A percentile compares a stretch with the other conserved stretches of the same genome.
Conservation (phyloP, 1,284 basidiomycete species). For the Malassezia slooffiae region DNA sequence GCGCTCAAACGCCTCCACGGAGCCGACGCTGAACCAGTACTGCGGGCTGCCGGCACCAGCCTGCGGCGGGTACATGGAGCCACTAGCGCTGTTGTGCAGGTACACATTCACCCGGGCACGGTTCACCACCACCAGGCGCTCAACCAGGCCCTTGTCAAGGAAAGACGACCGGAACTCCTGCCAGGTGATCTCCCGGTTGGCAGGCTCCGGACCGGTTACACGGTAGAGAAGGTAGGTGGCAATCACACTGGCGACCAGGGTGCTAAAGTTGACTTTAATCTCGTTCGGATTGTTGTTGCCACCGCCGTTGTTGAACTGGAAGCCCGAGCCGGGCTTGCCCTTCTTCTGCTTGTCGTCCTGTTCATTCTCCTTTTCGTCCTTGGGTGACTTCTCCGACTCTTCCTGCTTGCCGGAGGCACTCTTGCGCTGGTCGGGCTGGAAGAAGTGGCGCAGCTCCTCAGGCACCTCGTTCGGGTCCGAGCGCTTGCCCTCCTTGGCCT, state of each 20-base stretch:
- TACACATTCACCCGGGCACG: slow-evolving; percentile 70
- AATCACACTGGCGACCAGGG: slow-evolving; percentile 46
- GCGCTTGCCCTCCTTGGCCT: slow-evolving; percentile 27
- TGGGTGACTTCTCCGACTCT: not conserved
- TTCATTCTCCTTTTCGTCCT: slow-evolving; percentile 1
- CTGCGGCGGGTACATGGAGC: slow-evolving; percentile 51
- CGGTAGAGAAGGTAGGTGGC: slow-evolving; percentile 62
- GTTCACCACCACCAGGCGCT: slow-evolving; percentile 86
- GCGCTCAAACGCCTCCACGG: slow-evolving; percentile 90
- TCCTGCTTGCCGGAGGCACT: slow-evolving; percentile 11
- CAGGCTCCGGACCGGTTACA: slow-evolving; percentile 51
- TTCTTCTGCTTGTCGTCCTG: slow-evolving; percentile 23
- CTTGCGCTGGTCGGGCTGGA: slow-evolving; percentile 22
- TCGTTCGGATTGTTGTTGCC: slow-evolving; percentile 27
- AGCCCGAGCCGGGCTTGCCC: slow-evolving; percentile 15
- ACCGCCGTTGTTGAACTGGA: slow-evolving; percentile 12
- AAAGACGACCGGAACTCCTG: slow-evolving; percentile 93
- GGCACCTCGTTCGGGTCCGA: slow-evolving; percentile 20
- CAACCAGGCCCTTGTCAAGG: slow-evolving; percentile 89
- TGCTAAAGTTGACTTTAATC: slow-evolving; percentile 37
- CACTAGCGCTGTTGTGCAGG: slow-evolving; percentile 72
- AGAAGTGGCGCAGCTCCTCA: slow-evolving; percentile 34
- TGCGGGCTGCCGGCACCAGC: slow-evolving; percentile 27
- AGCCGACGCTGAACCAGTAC: slow-evolving; percentile 94
- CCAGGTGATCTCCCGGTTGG: slow-evolving; percentile 86